Conservation (phyloP, 441 rosid species). For the Rhodomyrtus psidioides region DNA sequence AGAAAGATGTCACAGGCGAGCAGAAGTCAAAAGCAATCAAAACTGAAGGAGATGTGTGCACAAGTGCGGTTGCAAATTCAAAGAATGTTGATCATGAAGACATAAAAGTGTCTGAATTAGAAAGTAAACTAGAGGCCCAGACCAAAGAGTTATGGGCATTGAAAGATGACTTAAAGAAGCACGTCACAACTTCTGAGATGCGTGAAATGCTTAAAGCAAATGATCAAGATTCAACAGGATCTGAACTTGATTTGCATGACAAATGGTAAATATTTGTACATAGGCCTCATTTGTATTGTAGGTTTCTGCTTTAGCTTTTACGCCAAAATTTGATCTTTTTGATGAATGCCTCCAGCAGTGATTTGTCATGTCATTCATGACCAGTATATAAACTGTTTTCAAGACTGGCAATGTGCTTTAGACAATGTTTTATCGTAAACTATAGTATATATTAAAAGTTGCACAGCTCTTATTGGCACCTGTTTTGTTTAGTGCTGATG, state of each 20-base stretch:
- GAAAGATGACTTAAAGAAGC: slow-evolving; percentile 79
- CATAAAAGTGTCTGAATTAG: slow-evolving; percentile 28
- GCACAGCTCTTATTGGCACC: neutral
- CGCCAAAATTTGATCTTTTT: neutral
- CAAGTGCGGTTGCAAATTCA: slow-evolving; percentile 20
- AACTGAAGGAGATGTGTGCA: slow-evolving; percentile 33
- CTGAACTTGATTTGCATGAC: slow-evolving; percentile 86
- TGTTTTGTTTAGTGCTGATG: slow-evolving; percentile 66
- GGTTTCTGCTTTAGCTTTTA: neutral
- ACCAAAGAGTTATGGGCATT: slow-evolving; percentile 78
- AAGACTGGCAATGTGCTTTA: neutral
- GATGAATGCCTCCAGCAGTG: neutral
- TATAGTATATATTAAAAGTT: neutral
- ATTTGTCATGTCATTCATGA: neutral
- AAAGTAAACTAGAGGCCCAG: slow-evolving; percentile 66
- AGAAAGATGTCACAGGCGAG: slow-evolving; percentile 28
- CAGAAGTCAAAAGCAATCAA: slow-evolving; percentile 53
- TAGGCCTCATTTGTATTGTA: neutral
- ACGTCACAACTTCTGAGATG: slow-evolving; percentile 66
- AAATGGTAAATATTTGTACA: slow-evolving; percentile 42
- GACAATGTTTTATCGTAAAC: neutral
- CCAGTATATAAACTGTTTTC: neutral
- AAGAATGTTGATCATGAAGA: slow-evolving; percentile 8
- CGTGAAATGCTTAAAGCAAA: slow-evolving; percentile 78
- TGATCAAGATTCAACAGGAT: slow-evolving; percentile 72